phyloP scores from a whole-genome alignment of 306 rosid species.

The Gastrolobium villosum region DNA sequence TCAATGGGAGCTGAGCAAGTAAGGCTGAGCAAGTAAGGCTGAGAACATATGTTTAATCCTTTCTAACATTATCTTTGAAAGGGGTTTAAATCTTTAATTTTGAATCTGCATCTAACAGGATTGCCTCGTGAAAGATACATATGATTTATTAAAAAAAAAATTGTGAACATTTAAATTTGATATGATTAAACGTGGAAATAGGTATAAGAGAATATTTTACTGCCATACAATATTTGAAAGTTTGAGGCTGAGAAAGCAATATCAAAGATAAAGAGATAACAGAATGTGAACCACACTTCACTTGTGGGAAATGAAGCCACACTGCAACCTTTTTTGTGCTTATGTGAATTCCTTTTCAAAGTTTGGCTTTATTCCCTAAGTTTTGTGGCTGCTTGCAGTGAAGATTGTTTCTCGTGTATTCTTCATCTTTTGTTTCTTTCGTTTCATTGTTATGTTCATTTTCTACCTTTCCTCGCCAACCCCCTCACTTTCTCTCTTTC shows the following conservation, averaged over 20 bases:
- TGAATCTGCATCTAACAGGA: no score
- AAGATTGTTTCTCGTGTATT: neutral
- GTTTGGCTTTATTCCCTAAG: conserved; percentile 33
- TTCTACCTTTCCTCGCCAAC: neutral
- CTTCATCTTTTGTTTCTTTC: conserved; percentile 30
- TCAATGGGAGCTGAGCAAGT: neutral
- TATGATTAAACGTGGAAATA: neutral
- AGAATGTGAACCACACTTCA: conserved; percentile 67
- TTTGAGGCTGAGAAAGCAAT: conserved; percentile 79
- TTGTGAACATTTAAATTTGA: neutral
- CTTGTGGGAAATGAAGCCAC: conserved; percentile 54
- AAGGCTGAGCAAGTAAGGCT: no score
- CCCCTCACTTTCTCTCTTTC: neutral
- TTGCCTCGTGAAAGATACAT: no score
- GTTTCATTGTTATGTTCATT: neutral
- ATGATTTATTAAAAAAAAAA: no score
- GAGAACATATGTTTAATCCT: no score
- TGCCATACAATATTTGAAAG: conserved; percentile 18
- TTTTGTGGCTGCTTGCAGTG: conserved; percentile 10
- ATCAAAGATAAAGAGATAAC: conserved; percentile 84
- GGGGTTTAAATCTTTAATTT: no score
- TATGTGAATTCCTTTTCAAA: conserved; percentile 15
- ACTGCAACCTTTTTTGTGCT: conserved; percentile 34
- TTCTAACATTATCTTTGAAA: no score
- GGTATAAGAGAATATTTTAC: conserved; percentile 29